These are phyloP conservation scores for Pseudocercospora ulei DNA, from an alignment of 2,329 filamentous ascomycete species.

Conservation along the genomic window DNA sequence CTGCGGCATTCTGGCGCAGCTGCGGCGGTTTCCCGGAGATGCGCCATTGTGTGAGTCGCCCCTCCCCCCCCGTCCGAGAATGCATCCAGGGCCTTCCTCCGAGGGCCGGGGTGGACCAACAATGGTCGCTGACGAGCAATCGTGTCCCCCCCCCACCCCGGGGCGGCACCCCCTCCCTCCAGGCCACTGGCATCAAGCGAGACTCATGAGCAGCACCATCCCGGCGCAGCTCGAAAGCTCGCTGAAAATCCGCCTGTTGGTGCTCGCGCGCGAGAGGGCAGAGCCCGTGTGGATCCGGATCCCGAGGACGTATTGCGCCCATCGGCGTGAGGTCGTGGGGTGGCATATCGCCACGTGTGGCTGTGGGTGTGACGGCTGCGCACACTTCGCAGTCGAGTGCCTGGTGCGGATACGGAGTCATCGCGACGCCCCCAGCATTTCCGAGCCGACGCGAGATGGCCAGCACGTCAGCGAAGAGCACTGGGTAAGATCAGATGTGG, in stretches of 20 bases:
- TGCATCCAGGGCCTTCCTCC: neutral
- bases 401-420: conserved; percentile 18
- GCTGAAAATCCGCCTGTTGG: conserved; percentile 15
- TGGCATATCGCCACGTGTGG: conserved; percentile 18
- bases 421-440: conserved; percentile 11
- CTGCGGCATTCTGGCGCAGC: conserved; percentile 19
- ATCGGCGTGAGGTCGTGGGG: conserved; percentile 17
- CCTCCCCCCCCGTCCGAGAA: too few species aligned
- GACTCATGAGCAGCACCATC: conserved; percentile 21
- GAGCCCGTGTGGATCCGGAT: conserved; percentile 19
- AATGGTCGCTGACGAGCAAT: neutral
- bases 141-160: too few species aligned
- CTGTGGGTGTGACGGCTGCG: conserved; percentile 22
- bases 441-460: conserved; percentile 14
- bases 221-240: conserved; percentile 17
- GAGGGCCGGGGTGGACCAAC: neutral
- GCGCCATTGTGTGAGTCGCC: conserved; percentile 22
- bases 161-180: too few species aligned
- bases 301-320: conserved; percentile 20
- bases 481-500: too few species aligned
- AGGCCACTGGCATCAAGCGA: conserved; percentile 19
- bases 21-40: conserved; percentile 15
- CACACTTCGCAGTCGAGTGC: conserved; percentile 20
- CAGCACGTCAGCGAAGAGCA: conserved; percentile 17
- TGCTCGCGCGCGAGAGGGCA: conserved; percentile 10